These are phyloP conservation scores for Cercophora sp. DNA, from an alignment of 495 filamentous ascomycete species.

Conservation along the genomic window DNA sequence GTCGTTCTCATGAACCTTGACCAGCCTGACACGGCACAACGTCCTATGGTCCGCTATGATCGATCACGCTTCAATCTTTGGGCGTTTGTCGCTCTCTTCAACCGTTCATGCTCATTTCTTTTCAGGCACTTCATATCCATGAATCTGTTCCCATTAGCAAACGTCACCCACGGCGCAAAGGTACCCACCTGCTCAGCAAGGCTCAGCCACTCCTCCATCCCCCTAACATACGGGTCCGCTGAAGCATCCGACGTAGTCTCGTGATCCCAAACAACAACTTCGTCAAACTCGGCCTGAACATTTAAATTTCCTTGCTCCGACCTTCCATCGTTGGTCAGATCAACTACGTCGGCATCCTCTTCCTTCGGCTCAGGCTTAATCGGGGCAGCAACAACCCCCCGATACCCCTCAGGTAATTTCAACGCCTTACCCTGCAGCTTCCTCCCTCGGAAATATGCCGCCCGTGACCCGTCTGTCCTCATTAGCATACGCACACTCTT, in stretches of 20 bases:
- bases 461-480: conserved; percentile 42
- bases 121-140: background rate
- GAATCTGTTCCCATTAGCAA: too few relatives aligned
- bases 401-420: conserved; percentile 69
- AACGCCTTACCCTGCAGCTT: conserved; percentile 68
- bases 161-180: too few relatives aligned
- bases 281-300: conserved; percentile 68
- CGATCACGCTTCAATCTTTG: too few relatives aligned
- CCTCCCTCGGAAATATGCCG: conserved; percentile 77
- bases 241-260: conserved; percentile 47
- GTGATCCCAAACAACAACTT: conserved; percentile 81
- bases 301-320: conserved; percentile 56
- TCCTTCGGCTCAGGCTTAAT: conserved; percentile 12
- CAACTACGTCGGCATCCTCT: conserved; percentile 36
- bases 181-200: conserved; percentile 60
- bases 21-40: too few relatives aligned
- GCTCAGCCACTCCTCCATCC: conserved; percentile 78
- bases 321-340: conserved; percentile 45
- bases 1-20: too few relatives aligned
- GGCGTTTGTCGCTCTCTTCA: too few relatives aligned
- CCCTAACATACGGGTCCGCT: conserved; percentile 55
- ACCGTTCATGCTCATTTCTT: background rate
- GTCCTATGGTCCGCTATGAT: too few relatives aligned
- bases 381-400: conserved; percentile 48
- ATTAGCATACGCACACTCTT: background rate